A percentile compares a stretch with the other conserved stretches of the same genome.
Evolutionary conservation across 2,329 filamentous ascomycete species (phyloP).

Genomic region (Pseudogymnoascus sp.): DNA sequence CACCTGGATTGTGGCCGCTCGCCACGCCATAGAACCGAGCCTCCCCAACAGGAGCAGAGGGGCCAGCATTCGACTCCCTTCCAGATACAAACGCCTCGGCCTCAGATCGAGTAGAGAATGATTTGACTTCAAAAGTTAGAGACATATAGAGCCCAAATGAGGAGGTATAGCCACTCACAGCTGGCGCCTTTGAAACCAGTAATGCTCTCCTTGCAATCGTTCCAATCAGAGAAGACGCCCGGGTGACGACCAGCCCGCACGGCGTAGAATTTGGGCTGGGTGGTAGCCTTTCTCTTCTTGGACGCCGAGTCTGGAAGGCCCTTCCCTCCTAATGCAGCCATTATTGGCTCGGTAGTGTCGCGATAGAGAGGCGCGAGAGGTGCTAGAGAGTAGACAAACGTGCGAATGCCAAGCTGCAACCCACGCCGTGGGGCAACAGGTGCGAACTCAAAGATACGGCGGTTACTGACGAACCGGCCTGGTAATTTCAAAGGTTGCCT

Average conservation of each 20-base stretch:
- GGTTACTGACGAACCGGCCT: background rate
- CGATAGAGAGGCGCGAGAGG: background rate
- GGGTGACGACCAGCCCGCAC: conserved; percentile 49
- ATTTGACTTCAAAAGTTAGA: conserved; percentile 52
- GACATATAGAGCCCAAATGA: background rate
- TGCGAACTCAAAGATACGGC: background rate
- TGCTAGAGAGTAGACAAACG: background rate
- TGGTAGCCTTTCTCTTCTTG: conserved; percentile 23
- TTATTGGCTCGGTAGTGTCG: background rate
- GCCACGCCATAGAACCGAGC: conserved; percentile 52
- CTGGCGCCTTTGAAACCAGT: conserved; percentile 55
- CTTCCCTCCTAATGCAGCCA: background rate
- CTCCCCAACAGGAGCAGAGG: conserved; percentile 31
- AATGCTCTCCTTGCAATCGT: conserved; percentile 54
- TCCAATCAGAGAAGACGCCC: conserved; percentile 55
- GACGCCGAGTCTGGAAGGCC: conserved; percentile 11
- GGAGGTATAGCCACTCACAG: conserved; percentile 47
- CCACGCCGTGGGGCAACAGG: background rate
- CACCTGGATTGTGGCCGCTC: conserved; percentile 48
- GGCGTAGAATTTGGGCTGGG: conserved; percentile 50
- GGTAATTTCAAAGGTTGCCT: conserved; percentile 1
- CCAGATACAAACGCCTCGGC: conserved; percentile 72
- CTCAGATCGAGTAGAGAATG: conserved; percentile 64
- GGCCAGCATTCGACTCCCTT: conserved; percentile 34
- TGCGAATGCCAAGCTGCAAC: background rate